A percentile compares a stretch with the other conserved stretches of the same genome.
phyloP scores from a whole-genome alignment of 805 yeast genomes.

The Hanseniaspora valbyensis region DNA sequence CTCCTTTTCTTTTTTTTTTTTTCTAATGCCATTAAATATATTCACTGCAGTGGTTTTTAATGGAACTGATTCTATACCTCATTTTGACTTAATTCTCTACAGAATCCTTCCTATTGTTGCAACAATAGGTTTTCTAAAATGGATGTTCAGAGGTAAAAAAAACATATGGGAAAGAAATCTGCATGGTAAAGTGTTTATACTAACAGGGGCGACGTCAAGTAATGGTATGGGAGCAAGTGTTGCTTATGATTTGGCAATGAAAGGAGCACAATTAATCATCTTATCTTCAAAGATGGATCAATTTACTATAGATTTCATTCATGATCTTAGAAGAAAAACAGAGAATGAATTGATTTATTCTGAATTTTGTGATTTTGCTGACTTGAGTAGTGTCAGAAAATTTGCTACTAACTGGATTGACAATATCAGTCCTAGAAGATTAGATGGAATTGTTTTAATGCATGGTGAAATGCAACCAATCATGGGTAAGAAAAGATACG shows the following conservation, averaged over 20 bases:
- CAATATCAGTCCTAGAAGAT: conserved; percentile 75
- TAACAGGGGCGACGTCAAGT: conserved; percentile 81
- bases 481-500: conserved; percentile 32
- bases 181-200: conserved; percentile 75
- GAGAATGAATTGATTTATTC: conserved; percentile 71
- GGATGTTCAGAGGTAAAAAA: conserved; percentile 63
- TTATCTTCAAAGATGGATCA: conserved; percentile 55
- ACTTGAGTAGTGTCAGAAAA: conserved; percentile 63
- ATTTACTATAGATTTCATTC: conserved; percentile 72
- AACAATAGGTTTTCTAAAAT: conserved; percentile 43
- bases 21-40: conserved; percentile 86
- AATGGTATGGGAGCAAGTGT: conserved; percentile 71
- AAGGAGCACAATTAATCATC: conserved; percentile 80
- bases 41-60: conserved; percentile 56
- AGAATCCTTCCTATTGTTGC: conserved; percentile 46
- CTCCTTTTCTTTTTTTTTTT: too few relatives aligned
- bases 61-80: conserved; percentile 69
- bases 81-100: conserved; percentile 46
- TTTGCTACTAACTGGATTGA: conserved; percentile 94
- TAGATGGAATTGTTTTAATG: conserved; percentile 81
- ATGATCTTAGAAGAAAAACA: conserved; percentile 61
- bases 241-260: conserved; percentile 57
- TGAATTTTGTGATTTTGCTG: conserved; percentile 75
- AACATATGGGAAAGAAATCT: conserved; percentile 90
- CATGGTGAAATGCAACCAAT: conserved; percentile 76